Conservation (phyloP, 2,329 filamentous ascomycete genomes). For the Peltaster fructicola region DNA sequence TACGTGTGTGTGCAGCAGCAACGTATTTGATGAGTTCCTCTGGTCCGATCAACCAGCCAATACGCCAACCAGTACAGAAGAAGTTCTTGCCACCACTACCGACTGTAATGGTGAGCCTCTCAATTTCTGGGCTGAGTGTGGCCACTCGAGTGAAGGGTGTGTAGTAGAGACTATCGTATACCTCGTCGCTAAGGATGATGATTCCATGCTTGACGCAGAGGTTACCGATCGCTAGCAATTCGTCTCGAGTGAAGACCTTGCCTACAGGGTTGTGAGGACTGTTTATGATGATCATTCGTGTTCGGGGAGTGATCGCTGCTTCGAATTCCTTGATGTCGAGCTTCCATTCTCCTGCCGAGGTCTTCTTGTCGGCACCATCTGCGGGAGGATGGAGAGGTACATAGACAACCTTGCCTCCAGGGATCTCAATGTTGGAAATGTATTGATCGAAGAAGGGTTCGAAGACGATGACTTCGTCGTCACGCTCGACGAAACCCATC, state of each 20-base stretch:
- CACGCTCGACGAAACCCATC: conserved; percentile 89
- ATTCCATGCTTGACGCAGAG: conserved; percentile 85
- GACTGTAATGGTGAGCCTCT: conserved; percentile 75
- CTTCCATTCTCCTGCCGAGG: conserved; percentile 52
- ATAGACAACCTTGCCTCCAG: conserved; percentile 84
- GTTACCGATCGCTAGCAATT: conserved; percentile 70
- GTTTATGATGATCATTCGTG: conserved; percentile 91
- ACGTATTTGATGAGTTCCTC: conserved; percentile 82
- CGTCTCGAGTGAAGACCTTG: conserved; percentile 76
- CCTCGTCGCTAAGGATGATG: conserved; percentile 42
- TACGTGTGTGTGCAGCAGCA: conserved; percentile 79
- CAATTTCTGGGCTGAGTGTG: conserved; percentile 78
- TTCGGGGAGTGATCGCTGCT: conserved; percentile 62
- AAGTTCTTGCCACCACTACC: conserved; percentile 97
- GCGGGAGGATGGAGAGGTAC: conserved; percentile 83
- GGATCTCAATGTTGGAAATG: conserved; percentile 97
- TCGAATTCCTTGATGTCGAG: conserved; percentile 59
- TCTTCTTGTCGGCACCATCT: conserved; percentile 47
- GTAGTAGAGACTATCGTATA: conserved; percentile 92
- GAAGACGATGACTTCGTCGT: conserved; percentile 93
- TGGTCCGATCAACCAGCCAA: conserved; percentile 86
- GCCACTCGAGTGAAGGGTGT: conserved; percentile 86
- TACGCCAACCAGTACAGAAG: conserved; percentile 92
- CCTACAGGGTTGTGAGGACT: conserved; percentile 88
- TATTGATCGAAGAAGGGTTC: conserved; percentile 99